Conservation (phyloP, 768 basidiomycete genomes). For the Ephemerocybe angulata region DNA sequence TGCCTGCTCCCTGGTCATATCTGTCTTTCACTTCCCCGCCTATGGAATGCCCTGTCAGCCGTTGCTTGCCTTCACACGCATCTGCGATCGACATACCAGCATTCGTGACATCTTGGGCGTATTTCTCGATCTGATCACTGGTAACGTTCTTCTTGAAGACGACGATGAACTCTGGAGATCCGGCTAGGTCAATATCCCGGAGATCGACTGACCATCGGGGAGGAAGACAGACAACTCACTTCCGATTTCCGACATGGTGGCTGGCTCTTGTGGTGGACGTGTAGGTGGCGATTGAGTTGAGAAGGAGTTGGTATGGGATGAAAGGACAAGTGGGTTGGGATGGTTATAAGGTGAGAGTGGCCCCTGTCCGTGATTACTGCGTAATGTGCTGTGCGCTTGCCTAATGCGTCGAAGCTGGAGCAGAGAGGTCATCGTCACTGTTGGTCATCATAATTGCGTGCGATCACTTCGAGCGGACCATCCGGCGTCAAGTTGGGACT, state of each 20-base stretch:
- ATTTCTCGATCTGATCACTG: constrained; percentile 1
- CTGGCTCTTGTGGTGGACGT: not conserved
- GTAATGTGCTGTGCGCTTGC: constrained; percentile 6
- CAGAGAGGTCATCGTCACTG: not conserved
- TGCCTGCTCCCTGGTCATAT: constrained; percentile 3
- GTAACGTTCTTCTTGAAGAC: constrained; percentile 6
- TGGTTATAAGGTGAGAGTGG: not conserved
- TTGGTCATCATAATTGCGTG: no score
- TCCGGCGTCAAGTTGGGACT: no score
- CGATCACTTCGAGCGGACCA: no score
- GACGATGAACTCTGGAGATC: constrained; percentile 4
- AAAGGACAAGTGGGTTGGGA: not conserved
- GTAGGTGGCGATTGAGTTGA: not conserved
- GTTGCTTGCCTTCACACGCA: not conserved
- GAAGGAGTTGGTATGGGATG: not conserved
- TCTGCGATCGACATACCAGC: not conserved
- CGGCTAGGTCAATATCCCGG: not conserved
- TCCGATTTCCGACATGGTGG: not conserved
- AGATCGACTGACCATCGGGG: not conserved
- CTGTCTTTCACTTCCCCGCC: constrained; percentile 2
- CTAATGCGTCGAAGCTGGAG: constrained; percentile 9
- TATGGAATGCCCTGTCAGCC: not conserved
- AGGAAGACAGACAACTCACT: not conserved
- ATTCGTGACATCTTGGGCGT: not conserved
- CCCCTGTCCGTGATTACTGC: constrained; percentile 5